phyloP scores from a whole-genome alignment of 1,139 yeast species.

The Pneumocystis wakefieldiae region DNA sequence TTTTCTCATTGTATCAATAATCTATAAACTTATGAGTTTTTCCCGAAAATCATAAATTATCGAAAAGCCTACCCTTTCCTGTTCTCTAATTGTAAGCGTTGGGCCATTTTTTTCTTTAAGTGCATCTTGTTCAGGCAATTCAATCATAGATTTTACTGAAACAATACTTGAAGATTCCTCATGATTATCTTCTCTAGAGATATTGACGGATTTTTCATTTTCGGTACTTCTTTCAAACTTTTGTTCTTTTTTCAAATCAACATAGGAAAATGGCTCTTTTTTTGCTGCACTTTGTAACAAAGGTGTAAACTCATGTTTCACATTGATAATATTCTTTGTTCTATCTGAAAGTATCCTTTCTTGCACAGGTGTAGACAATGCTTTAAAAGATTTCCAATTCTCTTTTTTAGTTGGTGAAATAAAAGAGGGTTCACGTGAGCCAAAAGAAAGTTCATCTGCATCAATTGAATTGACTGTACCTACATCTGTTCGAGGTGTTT shows the following conservation, averaged over 20 bases:
- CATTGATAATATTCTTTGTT: neutral
- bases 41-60: neutral
- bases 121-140: neutral
- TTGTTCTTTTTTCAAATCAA: neutral
- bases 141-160: neutral
- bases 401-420: neutral
- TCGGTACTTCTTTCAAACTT: neutral
- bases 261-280: neutral
- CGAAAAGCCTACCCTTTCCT: neutral
- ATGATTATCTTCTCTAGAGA: neutral
- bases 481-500: neutral
- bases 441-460: constrained; percentile 1
- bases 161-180: neutral
- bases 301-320: neutral
- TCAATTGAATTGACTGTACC: constrained; percentile 1
- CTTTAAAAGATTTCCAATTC: neutral
- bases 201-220: neutral
- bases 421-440: neutral
- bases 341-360: neutral
- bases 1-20: constrained; percentile 16
- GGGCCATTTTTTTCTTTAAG: neutral
- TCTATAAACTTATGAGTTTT: constrained; percentile 4
- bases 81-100: neutral
- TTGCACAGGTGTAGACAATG: neutral
- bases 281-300: constrained; percentile 1